phyloP scores from a whole-genome alignment of 163 green algal genomes.

The Chlamydomonas reinhardtii region DNA sequence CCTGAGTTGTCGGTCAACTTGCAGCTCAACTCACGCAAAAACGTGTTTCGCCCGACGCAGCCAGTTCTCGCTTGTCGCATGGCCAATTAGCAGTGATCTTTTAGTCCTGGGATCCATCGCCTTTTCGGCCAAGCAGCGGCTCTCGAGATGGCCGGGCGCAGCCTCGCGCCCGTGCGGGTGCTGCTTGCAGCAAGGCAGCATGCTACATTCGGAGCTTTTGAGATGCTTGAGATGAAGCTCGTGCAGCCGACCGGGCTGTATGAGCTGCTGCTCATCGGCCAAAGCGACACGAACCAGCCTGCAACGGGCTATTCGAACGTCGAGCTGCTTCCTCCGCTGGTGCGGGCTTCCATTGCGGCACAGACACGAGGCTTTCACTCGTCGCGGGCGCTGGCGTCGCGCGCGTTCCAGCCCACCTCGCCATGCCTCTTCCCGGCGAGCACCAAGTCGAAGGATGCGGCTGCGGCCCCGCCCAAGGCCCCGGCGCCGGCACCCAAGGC shows the following conservation, averaged over 20 bases:
- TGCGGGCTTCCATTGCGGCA: background rate
- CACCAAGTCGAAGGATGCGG: background rate
- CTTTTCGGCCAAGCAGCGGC: too few relatives aligned
- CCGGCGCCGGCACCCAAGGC: conserved; percentile 14
- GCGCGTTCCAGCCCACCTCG: conserved; percentile 7
- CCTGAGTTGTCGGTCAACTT: too few relatives aligned
- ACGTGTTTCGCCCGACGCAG: background rate
- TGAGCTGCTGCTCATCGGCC: conserved; percentile 22
- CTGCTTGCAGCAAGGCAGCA: conserved; percentile 14
- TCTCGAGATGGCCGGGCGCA: conserved; percentile 22
- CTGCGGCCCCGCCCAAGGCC: background rate
- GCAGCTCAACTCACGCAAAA: too few relatives aligned
- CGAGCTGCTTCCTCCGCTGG: conserved; percentile 21
- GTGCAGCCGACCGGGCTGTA: background rate
- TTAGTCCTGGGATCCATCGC: too few relatives aligned
- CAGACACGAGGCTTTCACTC: conserved; percentile 2
- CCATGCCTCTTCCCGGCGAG: conserved; percentile 18
- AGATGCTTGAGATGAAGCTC: background rate
- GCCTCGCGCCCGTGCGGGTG: conserved; percentile 11
- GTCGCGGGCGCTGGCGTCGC: background rate
- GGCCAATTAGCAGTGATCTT: background rate
- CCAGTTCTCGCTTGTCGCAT: background rate
- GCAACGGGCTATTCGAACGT: too few relatives aligned
- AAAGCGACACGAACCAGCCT: too few relatives aligned
- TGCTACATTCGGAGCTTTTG: background rate